Percentiles rank a stretch among this genome's conserved stretches.
phyloP scores from a whole-genome alignment of 495 filamentous ascomycete species.

The Penicillium fimorum region DNA sequence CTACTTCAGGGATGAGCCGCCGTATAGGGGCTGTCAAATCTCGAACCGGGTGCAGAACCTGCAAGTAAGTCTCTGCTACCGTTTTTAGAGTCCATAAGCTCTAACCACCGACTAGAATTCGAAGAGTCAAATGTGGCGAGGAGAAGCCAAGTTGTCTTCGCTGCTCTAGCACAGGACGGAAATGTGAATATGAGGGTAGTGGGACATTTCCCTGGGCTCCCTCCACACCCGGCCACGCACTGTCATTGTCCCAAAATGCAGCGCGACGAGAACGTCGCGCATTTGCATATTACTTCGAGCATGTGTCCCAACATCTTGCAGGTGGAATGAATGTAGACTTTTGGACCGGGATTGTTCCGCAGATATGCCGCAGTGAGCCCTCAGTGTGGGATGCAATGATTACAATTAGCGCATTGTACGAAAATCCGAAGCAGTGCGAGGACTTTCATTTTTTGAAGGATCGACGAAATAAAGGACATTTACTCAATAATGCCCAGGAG shows the following conservation, averaged over 20 bases:
- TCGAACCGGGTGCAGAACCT: slow-evolving; percentile 26
- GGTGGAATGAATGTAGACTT: slow-evolving; percentile 49
- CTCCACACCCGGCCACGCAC: slow-evolving; percentile 1
- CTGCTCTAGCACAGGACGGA: slow-evolving; percentile 51
- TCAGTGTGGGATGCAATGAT: slow-evolving; percentile 55
- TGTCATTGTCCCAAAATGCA: slow-evolving; percentile 13
- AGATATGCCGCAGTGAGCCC: slow-evolving; percentile 54
- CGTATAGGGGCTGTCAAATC: slow-evolving; percentile 24
- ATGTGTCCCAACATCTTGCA: slow-evolving; percentile 46
- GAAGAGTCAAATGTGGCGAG: slow-evolving; percentile 68
- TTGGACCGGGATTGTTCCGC: slow-evolving; percentile 53
- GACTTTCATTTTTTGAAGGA: slow-evolving; percentile 20
- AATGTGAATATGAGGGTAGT: slow-evolving; percentile 37
- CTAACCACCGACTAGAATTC: slow-evolving; percentile 41
- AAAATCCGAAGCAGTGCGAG: slow-evolving; percentile 22
- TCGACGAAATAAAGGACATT: not conserved
- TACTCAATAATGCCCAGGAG: slow-evolving; percentile 17
- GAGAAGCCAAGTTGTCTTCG: slow-evolving; percentile 56
- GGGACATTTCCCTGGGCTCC: not conserved
- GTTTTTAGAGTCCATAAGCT: not conserved
- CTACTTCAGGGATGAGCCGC: not conserved
- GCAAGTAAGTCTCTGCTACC: slow-evolving; percentile 22
- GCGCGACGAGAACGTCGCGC: slow-evolving; percentile 36
- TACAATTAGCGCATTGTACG: slow-evolving; percentile 52
- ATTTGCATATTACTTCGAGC: slow-evolving; percentile 52